Conservation (phyloP, 2,329 filamentous ascomycete genomes). For the Ophiostoma tasmaniense region DNA sequence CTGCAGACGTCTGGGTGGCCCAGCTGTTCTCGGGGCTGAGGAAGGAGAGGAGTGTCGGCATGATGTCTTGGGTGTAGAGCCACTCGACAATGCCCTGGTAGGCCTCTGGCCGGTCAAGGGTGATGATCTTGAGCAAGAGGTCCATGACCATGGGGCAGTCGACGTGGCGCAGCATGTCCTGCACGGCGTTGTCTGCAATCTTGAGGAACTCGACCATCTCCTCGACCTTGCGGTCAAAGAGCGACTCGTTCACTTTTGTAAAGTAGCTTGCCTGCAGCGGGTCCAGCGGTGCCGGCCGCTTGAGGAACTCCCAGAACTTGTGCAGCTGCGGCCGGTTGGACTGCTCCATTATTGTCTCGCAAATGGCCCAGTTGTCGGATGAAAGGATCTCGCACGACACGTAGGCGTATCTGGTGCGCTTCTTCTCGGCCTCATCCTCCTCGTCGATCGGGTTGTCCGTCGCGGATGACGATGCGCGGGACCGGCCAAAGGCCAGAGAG, state of each 20-base stretch:
- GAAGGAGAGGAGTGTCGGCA: constrained; percentile 79
- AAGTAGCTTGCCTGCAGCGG: constrained; percentile 95
- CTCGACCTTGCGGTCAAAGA: constrained; percentile 95
- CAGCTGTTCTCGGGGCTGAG: constrained; percentile 76
- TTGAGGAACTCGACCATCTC: constrained; percentile 92
- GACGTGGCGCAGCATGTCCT: constrained; percentile 82
- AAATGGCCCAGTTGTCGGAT: constrained; percentile 94
- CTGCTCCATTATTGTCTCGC: constrained; percentile 74
- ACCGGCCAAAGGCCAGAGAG: constrained; percentile 41
- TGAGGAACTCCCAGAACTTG: constrained; percentile 86
- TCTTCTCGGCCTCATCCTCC: constrained; percentile 76
- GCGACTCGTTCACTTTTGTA: constrained; percentile 95
- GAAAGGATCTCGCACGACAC: constrained; percentile 88
- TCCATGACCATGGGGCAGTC: constrained; percentile 99
- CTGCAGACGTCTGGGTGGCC: constrained; percentile 90
- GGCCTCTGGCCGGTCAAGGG: constrained; percentile 89
- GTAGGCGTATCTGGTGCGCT: constrained; percentile 87
- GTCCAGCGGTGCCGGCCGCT: constrained; percentile 75
- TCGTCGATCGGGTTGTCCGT: constrained; percentile 39
- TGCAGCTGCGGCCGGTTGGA: constrained; percentile 62
- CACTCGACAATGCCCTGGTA: constrained; percentile 75
- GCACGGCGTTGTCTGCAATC: constrained; percentile 69
- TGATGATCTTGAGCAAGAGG: constrained; percentile 90
- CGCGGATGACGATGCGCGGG: constrained; percentile 45
- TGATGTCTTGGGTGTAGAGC: constrained; percentile 81